A percentile compares a stretch with the other conserved stretches of the same genome.
Evolutionary conservation across 2,329 filamentous ascomycete genomes (phyloP).

Genomic region (Apiospora rasikravindrae): DNA sequence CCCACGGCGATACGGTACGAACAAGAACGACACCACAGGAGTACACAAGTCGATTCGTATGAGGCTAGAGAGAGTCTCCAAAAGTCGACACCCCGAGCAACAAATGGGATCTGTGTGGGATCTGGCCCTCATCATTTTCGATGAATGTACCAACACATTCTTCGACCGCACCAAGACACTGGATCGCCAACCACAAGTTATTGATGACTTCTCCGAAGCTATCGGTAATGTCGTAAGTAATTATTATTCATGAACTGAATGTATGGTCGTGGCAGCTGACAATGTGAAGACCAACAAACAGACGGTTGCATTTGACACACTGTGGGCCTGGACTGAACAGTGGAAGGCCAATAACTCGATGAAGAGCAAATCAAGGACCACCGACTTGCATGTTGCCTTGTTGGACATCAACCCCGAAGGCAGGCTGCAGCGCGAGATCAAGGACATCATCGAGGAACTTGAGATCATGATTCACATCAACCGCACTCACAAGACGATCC

Average conservation of each 20-base stretch:
- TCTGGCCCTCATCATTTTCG: conserved; percentile 48
- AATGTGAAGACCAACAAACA: conserved; percentile 43
- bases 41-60: conserved; percentile 48
- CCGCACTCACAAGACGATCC: conserved; percentile 41
- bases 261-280: not conserved
- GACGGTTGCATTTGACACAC: conserved; percentile 42
- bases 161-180: conserved; percentile 44
- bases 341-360: conserved; percentile 31
- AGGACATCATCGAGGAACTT: conserved; percentile 54
- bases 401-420: conserved; percentile 51
- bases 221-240: conserved; percentile 47
- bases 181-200: conserved; percentile 41
- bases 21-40: conserved; percentile 45
- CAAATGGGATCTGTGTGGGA: conserved; percentile 46
- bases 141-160: conserved; percentile 46
- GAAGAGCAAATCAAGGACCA: conserved; percentile 33
- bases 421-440: conserved; percentile 48
- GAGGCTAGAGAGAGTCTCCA: conserved; percentile 19
- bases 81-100: conserved; percentile 35
- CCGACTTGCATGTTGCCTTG: conserved; percentile 36
- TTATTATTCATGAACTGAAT: too few relatives aligned
- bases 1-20: conserved; percentile 47
- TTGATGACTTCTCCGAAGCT: conserved; percentile 48
- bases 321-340: conserved; percentile 44
- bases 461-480: conserved; percentile 50